These are phyloP conservation scores for Globisporangium solare DNA, from an alignment of 352 stramenopile species.

Conservation along the genomic window DNA sequence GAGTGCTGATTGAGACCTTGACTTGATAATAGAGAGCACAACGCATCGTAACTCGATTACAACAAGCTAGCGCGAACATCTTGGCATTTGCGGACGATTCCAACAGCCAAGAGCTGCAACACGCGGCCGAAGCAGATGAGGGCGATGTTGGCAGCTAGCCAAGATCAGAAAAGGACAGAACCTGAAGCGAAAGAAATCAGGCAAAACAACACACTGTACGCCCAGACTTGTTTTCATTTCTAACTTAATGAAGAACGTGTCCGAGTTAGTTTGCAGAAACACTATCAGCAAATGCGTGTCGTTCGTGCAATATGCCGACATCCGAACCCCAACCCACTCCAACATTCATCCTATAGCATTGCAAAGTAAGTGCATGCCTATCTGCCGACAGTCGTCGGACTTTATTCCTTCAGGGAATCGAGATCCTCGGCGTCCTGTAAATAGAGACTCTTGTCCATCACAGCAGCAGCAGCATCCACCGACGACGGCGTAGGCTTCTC, in stretches of 20 bases:
- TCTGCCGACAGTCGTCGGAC: slow-evolving; percentile 2
- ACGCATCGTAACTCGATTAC: slow-evolving; percentile 31
- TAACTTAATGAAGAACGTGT: slow-evolving; percentile 14
- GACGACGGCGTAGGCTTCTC: slow-evolving; percentile 35
- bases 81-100: slow-evolving; percentile 37
- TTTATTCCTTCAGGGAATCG: slow-evolving; percentile 75
- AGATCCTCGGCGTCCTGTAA: slow-evolving; percentile 74
- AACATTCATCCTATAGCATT: slow-evolving; percentile 21
- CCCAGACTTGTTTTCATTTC: slow-evolving; percentile 10
- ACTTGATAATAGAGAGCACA: slow-evolving; percentile 24
- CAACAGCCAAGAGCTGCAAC: slow-evolving; percentile 15
- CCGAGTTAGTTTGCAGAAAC: slow-evolving; percentile 8
- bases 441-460: slow-evolving; percentile 85
- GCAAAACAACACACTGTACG: not conserved
- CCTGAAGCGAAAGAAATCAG: not conserved
- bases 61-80: slow-evolving; percentile 55
- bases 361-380: slow-evolving; percentile 16
- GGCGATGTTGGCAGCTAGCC: not conserved
- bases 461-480: slow-evolving; percentile 48
- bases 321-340: slow-evolving; percentile 3
- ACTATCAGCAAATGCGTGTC: slow-evolving; percentile 2
- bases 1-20: not conserved
- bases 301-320: not conserved
- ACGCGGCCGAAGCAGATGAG: slow-evolving; percentile 4
- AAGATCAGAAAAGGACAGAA: not conserved